A percentile compares a stretch with the other conserved stretches of the same genome.
Evolutionary conservation across 345 rosid genomes (phyloP).

Genomic region (Cardamine chenopodiifolia): DNA sequence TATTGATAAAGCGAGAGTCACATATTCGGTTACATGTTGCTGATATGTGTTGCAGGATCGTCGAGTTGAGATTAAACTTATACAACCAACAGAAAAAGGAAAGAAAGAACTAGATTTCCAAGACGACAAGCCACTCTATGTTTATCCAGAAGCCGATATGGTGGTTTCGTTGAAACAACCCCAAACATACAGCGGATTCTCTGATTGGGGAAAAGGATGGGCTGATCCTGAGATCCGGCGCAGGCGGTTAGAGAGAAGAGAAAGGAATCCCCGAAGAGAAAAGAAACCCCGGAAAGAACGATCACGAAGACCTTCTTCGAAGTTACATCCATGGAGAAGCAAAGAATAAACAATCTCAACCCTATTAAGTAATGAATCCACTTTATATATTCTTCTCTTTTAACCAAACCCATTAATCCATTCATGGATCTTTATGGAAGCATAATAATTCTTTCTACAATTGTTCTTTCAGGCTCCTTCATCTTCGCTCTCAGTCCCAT

Average conservation of each 20-base stretch:
- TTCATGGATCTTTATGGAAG: conserved; percentile 42
- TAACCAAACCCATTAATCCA: conserved; percentile 6
- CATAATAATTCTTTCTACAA: conserved; percentile 39
- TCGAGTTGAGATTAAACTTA: conserved; percentile 70
- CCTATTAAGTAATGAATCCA: conserved; percentile 30
- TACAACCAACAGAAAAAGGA: conserved; percentile 63
- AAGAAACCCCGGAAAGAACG: conserved; percentile 24
- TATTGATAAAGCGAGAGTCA: neutral
- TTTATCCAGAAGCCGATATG: conserved; percentile 89
- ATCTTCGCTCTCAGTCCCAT: conserved; percentile 43
- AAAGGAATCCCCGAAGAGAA: conserved; percentile 32
- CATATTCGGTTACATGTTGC: neutral
- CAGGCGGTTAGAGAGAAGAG: conserved; percentile 49
- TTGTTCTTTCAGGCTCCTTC: conserved; percentile 55
- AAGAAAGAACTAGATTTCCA: conserved; percentile 49
- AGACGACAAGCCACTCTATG: conserved; percentile 49
- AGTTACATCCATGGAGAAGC: conserved; percentile 32
- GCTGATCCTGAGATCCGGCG: conserved; percentile 85
- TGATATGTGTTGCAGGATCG: conserved; percentile 52
- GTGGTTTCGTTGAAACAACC: conserved; percentile 47
- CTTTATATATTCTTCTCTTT: conserved; percentile 14
- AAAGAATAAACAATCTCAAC: conserved; percentile 34
- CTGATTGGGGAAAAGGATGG: conserved; percentile 91
- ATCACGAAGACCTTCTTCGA: conserved; percentile 13
- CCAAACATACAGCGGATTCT: conserved; percentile 53